These are phyloP conservation scores for Trichoderma guizhouense DNA, from an alignment of 2,329 filamentous ascomycete species.

Conservation along the genomic window DNA sequence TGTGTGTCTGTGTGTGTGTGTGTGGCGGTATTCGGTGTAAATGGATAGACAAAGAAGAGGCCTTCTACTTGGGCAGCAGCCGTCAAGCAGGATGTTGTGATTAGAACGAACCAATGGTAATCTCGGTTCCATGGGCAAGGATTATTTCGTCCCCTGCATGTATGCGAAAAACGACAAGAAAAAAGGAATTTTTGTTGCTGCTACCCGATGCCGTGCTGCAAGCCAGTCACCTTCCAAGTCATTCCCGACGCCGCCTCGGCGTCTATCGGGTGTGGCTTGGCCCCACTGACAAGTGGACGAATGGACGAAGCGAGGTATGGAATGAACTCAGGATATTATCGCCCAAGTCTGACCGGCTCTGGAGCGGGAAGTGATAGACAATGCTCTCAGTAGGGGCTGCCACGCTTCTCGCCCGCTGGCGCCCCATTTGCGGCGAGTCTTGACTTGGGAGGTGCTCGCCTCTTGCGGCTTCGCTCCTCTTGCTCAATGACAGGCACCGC, in stretches of 20 bases:
- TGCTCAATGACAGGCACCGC: slow-evolving; percentile 40
- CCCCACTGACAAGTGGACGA: background rate
- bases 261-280: slow-evolving; percentile 10
- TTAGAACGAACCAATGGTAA: background rate
- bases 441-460: slow-evolving; percentile 37
- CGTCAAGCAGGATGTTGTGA: background rate
- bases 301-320: background rate
- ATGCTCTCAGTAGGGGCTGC: background rate
- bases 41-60: slow-evolving; percentile 10
- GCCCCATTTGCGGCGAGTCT: slow-evolving; percentile 25
- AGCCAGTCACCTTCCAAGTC: background rate
- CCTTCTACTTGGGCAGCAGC: background rate
- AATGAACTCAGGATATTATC: background rate
- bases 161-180: background rate
- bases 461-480: slow-evolving; percentile 40
- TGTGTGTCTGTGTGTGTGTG: background rate
- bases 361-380: background rate
- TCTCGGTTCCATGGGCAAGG: background rate
- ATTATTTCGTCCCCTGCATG: background rate
- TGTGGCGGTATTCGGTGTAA: background rate
- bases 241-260: slow-evolving; percentile 8
- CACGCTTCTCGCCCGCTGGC: slow-evolving; percentile 28
- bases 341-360: background rate
- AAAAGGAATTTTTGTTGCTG: background rate
- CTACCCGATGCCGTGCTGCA: background rate